Evolutionary conservation across 2,329 filamentous ascomycete genomes (phyloP), one percentile per base, ranked within the genome.

Genomic region (Scedosporium aurantiacum): DNA sequence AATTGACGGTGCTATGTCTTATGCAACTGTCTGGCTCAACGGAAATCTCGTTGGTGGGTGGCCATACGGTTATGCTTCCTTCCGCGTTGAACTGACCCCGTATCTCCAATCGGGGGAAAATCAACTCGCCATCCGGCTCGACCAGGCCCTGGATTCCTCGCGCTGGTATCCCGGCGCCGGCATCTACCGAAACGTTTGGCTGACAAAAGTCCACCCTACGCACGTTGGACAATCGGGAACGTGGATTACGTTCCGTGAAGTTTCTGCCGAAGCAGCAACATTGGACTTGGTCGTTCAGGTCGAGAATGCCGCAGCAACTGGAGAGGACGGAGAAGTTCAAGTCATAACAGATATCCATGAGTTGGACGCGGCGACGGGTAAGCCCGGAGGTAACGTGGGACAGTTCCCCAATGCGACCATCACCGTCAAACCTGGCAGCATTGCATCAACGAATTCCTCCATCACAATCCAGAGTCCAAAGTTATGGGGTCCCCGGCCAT

Each of bases 121-220:
- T 57, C 62, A 71, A 28, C 68, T 82, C 0, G 79, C 79, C 2
- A 78, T 83, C 43, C 76, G 80, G 0, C 64, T 82, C 1, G 79
- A 83, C 58, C 81, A 82, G 62, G 71, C 75, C 0, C 45, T 74
- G 0, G 72, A 79, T 16, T 78, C 74, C 2, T 78, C 80, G 2
- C 74, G 80, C 1, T 83, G 79, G 78, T 83, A 82, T 63, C 79
- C 80, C 3, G 80, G 80, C 16, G 80, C 72, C 10, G 80, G 80
- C 1, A 70, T 83, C 14, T 82, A 82, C 65, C 75, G 79, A 0
- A 81, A 81, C 62, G 72, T 82, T 3, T 83, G 79, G 80, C 72
- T 83, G 16, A 74, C 76, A 27, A 81, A 78, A 61, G 75, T 76
- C 8, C 68, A 76, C 37, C 67, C 73, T 1, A 70, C 73, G 0